Evolutionary conservation across 163 green algal genomes (phyloP).

Genomic region (Picocystis sp.): DNA sequence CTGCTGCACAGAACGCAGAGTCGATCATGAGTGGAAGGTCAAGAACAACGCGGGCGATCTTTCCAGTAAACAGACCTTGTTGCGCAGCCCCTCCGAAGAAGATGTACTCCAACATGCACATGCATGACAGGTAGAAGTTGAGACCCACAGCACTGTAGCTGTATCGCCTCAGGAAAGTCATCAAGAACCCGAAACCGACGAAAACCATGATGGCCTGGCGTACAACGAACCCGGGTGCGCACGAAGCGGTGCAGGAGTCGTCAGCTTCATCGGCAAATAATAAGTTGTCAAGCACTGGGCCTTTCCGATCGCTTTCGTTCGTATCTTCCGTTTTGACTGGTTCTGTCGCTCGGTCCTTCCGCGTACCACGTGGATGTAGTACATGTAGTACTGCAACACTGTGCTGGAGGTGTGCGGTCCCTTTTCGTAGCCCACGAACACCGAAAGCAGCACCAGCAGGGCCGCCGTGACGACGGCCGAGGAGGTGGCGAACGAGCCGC

Average conservation of each 20-base stretch:
- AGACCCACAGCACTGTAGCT: constrained; percentile 25
- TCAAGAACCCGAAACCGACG: constrained; percentile 32
- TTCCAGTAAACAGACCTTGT: constrained; percentile 5
- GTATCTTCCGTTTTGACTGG: too few relatives aligned
- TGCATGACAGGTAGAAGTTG: constrained; percentile 27
- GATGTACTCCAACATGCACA: constrained; percentile 32
- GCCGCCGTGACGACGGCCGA: too few relatives aligned
- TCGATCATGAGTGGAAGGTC: constrained; percentile 45
- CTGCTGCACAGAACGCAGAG: constrained; percentile 28
- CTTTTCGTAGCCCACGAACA: too few relatives aligned
- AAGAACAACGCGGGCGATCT: constrained; percentile 4
- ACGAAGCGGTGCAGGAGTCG: too few relatives aligned
- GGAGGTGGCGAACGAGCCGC: too few relatives aligned
- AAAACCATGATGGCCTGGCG: constrained; percentile 24
- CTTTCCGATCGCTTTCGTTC: too few relatives aligned
- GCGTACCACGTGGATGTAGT: constrained; percentile 13
- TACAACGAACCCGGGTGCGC: too few relatives aligned
- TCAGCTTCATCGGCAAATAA: too few relatives aligned
- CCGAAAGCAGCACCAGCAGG: too few relatives aligned
- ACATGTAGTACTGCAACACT: constrained; percentile 19
- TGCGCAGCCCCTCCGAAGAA: constrained; percentile 18
- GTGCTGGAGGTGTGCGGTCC: too few relatives aligned
- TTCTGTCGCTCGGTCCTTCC: too few relatives aligned
- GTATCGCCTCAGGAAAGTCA: constrained; percentile 36
- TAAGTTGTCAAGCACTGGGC: too few relatives aligned